A percentile compares a stretch with the other conserved stretches of the same genome.
Evolutionary conservation across 2,329 filamentous ascomycete genomes (phyloP).

Genomic region (Tolypocladium endophyticum): DNA sequence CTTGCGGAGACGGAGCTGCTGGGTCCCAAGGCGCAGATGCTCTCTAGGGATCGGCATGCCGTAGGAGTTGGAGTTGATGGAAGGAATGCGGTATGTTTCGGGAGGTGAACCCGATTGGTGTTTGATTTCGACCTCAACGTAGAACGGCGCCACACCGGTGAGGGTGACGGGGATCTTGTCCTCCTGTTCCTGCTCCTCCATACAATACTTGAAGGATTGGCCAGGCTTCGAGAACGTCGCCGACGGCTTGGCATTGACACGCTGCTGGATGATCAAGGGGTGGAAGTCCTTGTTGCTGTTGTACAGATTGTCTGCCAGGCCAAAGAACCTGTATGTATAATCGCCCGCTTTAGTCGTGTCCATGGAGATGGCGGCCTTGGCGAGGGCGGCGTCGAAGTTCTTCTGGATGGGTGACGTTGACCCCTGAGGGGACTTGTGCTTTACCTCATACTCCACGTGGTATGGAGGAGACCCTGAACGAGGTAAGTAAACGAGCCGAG

Average conservation of each 20-base stretch:
- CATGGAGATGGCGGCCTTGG: slow-evolving; percentile 69
- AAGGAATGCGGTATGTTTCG: slow-evolving; percentile 71
- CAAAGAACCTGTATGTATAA: slow-evolving; percentile 78
- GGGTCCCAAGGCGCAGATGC: slow-evolving; percentile 78
- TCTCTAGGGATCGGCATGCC: slow-evolving; percentile 76
- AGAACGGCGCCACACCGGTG: slow-evolving; percentile 77
- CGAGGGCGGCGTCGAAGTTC: slow-evolving; percentile 65
- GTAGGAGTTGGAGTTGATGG: slow-evolving; percentile 65
- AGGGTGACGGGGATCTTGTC: slow-evolving; percentile 83
- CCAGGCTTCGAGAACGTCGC: slow-evolving; percentile 77
- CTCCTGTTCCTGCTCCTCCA: slow-evolving; percentile 69
- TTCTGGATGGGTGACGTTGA: slow-evolving; percentile 55
- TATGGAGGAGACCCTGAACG: slow-evolving; percentile 64
- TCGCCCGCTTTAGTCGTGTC: slow-evolving; percentile 74
- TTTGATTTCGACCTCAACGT: slow-evolving; percentile 84
- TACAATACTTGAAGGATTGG: slow-evolving; percentile 92
- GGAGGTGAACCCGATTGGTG: slow-evolving; percentile 73
- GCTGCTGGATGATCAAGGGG: slow-evolving; percentile 65
- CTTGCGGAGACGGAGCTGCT: slow-evolving; percentile 79
- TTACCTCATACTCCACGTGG: slow-evolving; percentile 70
- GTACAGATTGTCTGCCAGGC: slow-evolving; percentile 79
- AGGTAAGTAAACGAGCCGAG: slow-evolving; percentile 16
- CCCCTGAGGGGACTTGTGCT: slow-evolving; percentile 58
- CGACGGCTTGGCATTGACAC: slow-evolving; percentile 71
- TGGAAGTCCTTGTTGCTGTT: slow-evolving; percentile 58